Evolutionary conservation across 768 basidiomycete genomes (phyloP), one percentile per base, ranked within the genome.

Genomic region (Rhizopogon vesiculosus): DNA sequence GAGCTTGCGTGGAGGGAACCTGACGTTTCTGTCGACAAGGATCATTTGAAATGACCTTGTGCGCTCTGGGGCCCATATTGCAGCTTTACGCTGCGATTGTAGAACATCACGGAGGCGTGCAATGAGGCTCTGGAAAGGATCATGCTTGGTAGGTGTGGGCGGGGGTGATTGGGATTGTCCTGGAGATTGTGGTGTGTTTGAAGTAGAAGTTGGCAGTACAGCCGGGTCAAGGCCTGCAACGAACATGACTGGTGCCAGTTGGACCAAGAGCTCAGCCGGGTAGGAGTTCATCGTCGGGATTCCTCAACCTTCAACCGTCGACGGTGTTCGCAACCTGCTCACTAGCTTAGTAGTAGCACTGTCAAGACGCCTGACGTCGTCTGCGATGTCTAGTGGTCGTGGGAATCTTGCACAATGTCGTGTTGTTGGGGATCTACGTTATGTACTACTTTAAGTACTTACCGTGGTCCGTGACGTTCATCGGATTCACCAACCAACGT

Each of bases 171-270:
- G 62, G 2, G 67, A 51, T 43, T 66, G 55, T 15, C 50, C 54
- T 3, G 59, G 57, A 18, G 61, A 57, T 35, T 46, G 56, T 13
- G 60, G 54, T 5, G 53, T 38, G 13, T 55, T 55, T 28, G 63
- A 48, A 62, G 60, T 7, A 22, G 64, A 58, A 13, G 51, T 41
- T 1, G 61, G 29, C 2, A 64, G 5, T 18, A 56, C 43, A 10
- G 59, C 51, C 29, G 66, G 58, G 41, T 85, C 85, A 44, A 97
- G 81, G 2, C 95, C 95, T 25, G 93, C 92, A 18, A 94, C 89
- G 67, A 97, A 96, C 90, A 98, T 91, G 40, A 98, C 85, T 13
- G 96, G 96, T 18, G 84, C 86, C 42, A 92, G 82, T 68, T 97
- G 94, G n/a, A 82, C 78, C 61, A 97, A 76, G 59, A 98, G 77